These are phyloP conservation scores for Vicia faba DNA, from an alignment of 306 rosid species.

Conservation along the genomic window DNA sequence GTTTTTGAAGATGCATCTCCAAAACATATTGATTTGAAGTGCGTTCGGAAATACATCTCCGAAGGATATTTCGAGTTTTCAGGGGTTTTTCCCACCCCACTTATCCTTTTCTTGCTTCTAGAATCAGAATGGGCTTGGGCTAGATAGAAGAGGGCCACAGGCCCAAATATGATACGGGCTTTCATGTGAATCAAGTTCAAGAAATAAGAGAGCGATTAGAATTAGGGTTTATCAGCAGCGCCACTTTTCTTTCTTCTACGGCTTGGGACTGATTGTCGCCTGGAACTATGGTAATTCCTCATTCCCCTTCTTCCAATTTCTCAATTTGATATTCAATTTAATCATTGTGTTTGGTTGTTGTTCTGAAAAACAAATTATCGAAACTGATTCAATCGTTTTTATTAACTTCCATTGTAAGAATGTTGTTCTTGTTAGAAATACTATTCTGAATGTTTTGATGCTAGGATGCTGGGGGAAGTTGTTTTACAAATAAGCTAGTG, in stretches of 20 bases:
- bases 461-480: neutral
- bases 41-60: too few relatives aligned
- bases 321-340: neutral
- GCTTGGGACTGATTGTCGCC: neutral
- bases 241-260: neutral
- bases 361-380: neutral
- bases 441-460: neutral
- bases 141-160: neutral
- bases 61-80: too few relatives aligned
- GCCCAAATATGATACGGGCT: conserved; percentile 16
- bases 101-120: too few relatives aligned
- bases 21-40: too few relatives aligned
- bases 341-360: neutral
- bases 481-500: conserved; percentile 7
- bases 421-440: neutral
- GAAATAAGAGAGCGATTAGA: conserved; percentile 5
- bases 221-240: conserved; percentile 44
- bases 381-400: neutral
- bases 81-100: too few relatives aligned
- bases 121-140: too few relatives aligned
- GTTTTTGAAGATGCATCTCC: too few relatives aligned
- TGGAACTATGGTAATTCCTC: conserved; percentile 40
- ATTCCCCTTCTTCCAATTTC: neutral
- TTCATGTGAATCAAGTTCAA: neutral
- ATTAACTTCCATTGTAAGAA: neutral